Conservation (phyloP, 2,329 filamentous ascomycete genomes). For the Fusarium luffae region DNA sequence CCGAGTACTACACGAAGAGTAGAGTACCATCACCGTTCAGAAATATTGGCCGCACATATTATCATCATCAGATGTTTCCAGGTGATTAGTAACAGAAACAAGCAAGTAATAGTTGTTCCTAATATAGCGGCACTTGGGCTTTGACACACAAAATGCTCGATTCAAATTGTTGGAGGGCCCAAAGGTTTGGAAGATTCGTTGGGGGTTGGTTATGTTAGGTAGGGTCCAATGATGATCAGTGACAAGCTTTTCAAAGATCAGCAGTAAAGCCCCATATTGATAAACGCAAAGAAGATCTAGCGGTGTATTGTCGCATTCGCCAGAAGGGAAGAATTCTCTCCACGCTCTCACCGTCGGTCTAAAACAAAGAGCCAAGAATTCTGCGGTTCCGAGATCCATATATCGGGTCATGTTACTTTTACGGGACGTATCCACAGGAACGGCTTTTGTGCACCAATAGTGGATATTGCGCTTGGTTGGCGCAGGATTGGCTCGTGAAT, state of each 20-base stretch:
- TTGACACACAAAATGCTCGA: background rate
- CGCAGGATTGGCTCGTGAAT: background rate
- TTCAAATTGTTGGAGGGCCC: background rate
- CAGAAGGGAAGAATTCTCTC: background rate
- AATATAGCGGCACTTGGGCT: background rate
- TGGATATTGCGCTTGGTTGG: background rate
- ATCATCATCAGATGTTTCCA: background rate
- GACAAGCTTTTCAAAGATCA: background rate
- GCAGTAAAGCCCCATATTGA: background rate
- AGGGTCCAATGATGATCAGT: background rate
- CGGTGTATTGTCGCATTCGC: background rate
- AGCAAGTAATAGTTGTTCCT: rapidly evolving
- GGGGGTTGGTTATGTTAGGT: background rate
- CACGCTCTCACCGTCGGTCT: background rate
- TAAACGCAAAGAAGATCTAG: background rate
- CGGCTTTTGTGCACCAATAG: background rate
- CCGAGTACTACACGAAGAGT: background rate
- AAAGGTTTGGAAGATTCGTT: background rate
- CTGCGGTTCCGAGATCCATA: background rate
- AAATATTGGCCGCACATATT: background rate
- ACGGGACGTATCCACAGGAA: background rate
- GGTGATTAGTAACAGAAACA: background rate
- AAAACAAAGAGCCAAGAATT: background rate
- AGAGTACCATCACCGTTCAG: background rate
- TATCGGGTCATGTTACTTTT: background rate